Percentiles rank a stretch among this genome's conserved stretches.
These are phyloP conservation scores for Trametes versicolor DNA, from an alignment of 1,284 basidiomycete genomes.

Conservation along the genomic window DNA sequence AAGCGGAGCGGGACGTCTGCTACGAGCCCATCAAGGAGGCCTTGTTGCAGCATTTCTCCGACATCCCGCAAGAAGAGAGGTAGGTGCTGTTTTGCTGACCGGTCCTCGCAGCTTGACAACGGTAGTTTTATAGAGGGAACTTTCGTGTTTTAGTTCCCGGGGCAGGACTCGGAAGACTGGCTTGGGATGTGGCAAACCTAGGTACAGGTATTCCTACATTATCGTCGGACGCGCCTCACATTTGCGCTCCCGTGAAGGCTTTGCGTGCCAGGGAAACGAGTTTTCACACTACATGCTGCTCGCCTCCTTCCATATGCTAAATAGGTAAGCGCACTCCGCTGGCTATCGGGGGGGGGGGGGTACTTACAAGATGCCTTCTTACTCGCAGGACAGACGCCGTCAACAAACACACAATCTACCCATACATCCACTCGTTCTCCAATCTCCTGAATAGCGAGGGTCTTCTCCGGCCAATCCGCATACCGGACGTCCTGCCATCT, in stretches of 20 bases:
- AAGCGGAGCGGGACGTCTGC: slow-evolving; percentile 76
- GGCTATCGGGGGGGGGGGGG: not conserved
- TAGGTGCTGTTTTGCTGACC: slow-evolving; percentile 36
- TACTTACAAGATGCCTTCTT: not conserved
- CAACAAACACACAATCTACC: slow-evolving; percentile 80
- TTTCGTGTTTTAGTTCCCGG: slow-evolving; percentile 89
- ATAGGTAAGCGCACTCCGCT: slow-evolving; percentile 32
- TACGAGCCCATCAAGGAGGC: slow-evolving; percentile 86
- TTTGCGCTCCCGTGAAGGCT: slow-evolving; percentile 59
- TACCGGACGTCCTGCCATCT: slow-evolving; percentile 88
- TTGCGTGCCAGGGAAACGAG: slow-evolving; percentile 91
- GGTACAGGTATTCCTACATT: slow-evolving; percentile 54
- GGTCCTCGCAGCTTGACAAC: not conserved
- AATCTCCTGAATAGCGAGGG: slow-evolving; percentile 72
- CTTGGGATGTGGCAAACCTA: slow-evolving; percentile 85
- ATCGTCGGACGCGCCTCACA: not conserved
- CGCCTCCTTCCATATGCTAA: slow-evolving; percentile 81
- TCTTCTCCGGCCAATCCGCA: slow-evolving; percentile 72
- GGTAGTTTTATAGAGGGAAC: slow-evolving; percentile 50
- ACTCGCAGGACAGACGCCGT: slow-evolving; percentile 68
- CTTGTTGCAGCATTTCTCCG: slow-evolving; percentile 66
- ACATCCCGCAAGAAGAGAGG: slow-evolving; percentile 64
- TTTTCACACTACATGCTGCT: slow-evolving; percentile 95
- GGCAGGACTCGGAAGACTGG: slow-evolving; percentile 85
- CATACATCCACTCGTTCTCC: slow-evolving; percentile 91